phyloP scores from a whole-genome alignment of 495 filamentous ascomycete species.

The Neurospora sp. region DNA sequence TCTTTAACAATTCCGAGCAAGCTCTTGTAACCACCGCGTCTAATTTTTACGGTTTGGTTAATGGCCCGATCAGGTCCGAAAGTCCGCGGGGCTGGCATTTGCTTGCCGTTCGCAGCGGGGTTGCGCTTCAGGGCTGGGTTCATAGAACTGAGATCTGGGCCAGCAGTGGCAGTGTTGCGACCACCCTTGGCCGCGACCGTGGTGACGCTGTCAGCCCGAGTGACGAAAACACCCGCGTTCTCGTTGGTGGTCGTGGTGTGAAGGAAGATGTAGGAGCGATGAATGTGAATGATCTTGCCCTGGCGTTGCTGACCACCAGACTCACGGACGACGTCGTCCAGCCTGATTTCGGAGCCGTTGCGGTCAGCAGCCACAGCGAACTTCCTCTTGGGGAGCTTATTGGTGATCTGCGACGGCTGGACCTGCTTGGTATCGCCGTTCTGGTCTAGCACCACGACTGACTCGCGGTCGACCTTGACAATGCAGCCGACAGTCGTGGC shows the following conservation, averaged over 20 bases:
- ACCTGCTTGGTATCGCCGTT: constrained; percentile 72
- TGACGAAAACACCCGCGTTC: constrained; percentile 84
- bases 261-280: constrained; percentile 79
- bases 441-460: constrained; percentile 82
- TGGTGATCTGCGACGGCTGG: constrained; percentile 82
- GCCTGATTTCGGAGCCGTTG: constrained; percentile 84
- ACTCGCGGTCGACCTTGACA: constrained; percentile 90
- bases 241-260: constrained; percentile 76
- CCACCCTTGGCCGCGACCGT: constrained; percentile 90
- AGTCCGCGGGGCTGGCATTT: constrained; percentile 68
- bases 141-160: constrained; percentile 80
- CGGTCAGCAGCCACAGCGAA: constrained; percentile 85
- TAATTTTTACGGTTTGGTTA: constrained; percentile 80
- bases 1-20: constrained; percentile 92
- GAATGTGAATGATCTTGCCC: constrained; percentile 84
- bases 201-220: constrained; percentile 71
- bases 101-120: constrained; percentile 31
- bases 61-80: constrained; percentile 79
- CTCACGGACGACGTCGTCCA: constrained; percentile 88
- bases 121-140: constrained; percentile 76
- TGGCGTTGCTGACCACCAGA: constrained; percentile 71
- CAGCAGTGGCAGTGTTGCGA: constrained; percentile 47
- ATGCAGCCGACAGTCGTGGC: constrained; percentile 84
- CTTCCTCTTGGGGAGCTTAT: constrained; percentile 68
- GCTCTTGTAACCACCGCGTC: constrained; percentile 81